Evolutionary conservation across 2,329 filamentous ascomycete genomes (phyloP).

Genomic region (Fusarium fracticaudum): DNA sequence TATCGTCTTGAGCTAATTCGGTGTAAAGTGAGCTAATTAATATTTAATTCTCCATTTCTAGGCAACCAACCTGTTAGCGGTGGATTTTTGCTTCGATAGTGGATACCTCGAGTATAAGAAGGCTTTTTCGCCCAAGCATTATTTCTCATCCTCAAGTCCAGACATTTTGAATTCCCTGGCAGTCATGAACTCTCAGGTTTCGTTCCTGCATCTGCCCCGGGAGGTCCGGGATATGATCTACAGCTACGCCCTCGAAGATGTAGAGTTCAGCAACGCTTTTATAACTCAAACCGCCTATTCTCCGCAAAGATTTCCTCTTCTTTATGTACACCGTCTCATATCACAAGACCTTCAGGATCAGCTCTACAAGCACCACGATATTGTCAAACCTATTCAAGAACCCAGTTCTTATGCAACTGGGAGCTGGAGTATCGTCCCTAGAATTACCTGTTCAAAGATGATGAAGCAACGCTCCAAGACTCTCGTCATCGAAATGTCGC

Average conservation of each 20-base stretch:
- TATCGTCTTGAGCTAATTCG: not conserved
- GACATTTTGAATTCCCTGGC: rapidly evolving
- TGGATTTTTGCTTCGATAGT: not conserved
- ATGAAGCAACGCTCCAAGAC: not conserved
- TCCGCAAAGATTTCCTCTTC: too few species aligned
- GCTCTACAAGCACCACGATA: not conserved
- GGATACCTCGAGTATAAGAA: not conserved
- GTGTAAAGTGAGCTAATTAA: not conserved
- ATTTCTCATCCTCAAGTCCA: not conserved
- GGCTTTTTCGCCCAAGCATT: too few species aligned
- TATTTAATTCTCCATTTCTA: not conserved
- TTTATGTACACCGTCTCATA: too few species aligned
- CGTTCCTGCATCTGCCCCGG: not conserved
- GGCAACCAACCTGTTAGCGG: not conserved
- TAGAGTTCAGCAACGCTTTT: not conserved
- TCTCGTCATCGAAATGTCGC: not conserved
- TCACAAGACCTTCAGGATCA: not conserved
- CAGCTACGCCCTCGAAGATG: not conserved
- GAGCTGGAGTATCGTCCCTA: not conserved
- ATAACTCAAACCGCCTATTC: not conserved
- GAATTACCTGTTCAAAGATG: not conserved
- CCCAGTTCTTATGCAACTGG: not conserved
- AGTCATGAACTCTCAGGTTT: not conserved
- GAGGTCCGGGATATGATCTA: not conserved
- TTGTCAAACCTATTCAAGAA: not conserved